These are phyloP conservation scores for Prunus mongolica DNA, from an alignment of 306 rosid genomes.

Conservation along the genomic window DNA sequence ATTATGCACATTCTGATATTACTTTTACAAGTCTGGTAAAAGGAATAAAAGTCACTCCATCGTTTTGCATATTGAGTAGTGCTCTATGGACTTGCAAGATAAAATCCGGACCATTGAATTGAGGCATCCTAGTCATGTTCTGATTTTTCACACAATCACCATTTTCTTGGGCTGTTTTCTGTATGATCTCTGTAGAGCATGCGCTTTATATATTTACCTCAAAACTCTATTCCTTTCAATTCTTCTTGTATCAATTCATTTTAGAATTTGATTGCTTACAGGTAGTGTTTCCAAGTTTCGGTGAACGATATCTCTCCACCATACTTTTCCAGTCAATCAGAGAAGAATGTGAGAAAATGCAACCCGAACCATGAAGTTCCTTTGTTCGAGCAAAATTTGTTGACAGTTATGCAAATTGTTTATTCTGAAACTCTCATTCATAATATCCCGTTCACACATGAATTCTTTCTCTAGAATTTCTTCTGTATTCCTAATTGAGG, in stretches of 20 bases:
- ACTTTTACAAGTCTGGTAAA: not conserved
- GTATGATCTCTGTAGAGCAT: not conserved
- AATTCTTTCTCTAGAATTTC: not conserved
- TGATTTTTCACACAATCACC: not conserved
- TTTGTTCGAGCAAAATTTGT: not conserved
- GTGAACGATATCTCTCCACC: slow-evolving; percentile 81
- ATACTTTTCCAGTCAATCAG: slow-evolving; percentile 83
- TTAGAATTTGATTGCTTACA: slow-evolving; percentile 29
- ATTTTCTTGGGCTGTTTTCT: not conserved
- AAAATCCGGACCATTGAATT: not conserved
- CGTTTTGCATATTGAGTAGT: not conserved
- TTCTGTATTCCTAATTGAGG: not conserved
- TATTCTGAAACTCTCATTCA: not conserved
- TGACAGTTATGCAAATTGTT: not conserved
- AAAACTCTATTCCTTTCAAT: not conserved
- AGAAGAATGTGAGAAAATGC: slow-evolving; percentile 95
- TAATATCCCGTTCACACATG: not conserved
- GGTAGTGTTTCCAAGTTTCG: slow-evolving; percentile 88
- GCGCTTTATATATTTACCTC: not conserved
- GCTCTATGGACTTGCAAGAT: not conserved
- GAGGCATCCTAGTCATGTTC: not conserved
- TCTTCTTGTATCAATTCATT: not conserved
- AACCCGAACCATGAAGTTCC: slow-evolving; percentile 67
- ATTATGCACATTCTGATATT: not conserved
- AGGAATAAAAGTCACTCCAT: not conserved